A percentile compares a stretch with the other conserved stretches of the same genome.
These are phyloP conservation scores for Penicillium egyptiacum DNA, from an alignment of 495 filamentous ascomycete species.

Conservation along the genomic window DNA sequence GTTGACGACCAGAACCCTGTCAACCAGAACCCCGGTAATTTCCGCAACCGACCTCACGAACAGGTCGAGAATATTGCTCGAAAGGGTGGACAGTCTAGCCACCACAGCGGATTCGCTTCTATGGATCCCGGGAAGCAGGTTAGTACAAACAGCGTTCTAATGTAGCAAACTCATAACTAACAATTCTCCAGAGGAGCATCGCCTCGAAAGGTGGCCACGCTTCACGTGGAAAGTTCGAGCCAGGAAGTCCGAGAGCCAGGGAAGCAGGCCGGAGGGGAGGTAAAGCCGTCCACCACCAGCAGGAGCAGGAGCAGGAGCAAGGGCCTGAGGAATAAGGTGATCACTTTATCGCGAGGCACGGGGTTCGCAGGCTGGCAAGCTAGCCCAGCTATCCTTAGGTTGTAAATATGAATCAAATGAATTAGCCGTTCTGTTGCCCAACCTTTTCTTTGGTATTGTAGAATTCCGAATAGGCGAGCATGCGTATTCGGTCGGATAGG, in stretches of 20 bases:
- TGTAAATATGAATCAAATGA: no score
- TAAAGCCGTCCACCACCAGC: neutral
- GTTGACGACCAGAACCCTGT: conserved; percentile 48
- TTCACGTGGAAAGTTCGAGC: conserved; percentile 48
- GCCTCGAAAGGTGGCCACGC: conserved; percentile 53
- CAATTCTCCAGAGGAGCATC: conserved; percentile 37
- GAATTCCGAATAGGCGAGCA: no score
- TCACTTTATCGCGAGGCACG: neutral
- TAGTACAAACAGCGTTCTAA: no score
- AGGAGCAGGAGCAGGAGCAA: no score
- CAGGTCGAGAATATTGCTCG: conserved; percentile 55
- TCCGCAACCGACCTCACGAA: conserved; percentile 61
- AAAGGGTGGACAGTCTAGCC: conserved; percentile 52
- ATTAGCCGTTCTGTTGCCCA: no score
- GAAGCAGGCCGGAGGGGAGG: conserved; percentile 53
- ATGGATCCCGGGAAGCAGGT: conserved; percentile 50
- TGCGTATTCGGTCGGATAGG: no score
- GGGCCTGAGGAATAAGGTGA: conserved; percentile 4
- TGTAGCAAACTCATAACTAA: no score
- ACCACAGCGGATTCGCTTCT: conserved; percentile 32
- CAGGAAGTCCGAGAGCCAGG: conserved; percentile 43
- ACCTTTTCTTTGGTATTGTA: no score
- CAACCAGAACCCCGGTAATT: conserved; percentile 60
- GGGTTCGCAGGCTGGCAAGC: no score
- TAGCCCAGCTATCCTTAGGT: no score